A percentile compares a stretch with the other conserved stretches of the same genome.
Evolutionary conservation across 208 protist genomes (phyloP).

Genomic region (Tritrichomonas musculus): DNA sequence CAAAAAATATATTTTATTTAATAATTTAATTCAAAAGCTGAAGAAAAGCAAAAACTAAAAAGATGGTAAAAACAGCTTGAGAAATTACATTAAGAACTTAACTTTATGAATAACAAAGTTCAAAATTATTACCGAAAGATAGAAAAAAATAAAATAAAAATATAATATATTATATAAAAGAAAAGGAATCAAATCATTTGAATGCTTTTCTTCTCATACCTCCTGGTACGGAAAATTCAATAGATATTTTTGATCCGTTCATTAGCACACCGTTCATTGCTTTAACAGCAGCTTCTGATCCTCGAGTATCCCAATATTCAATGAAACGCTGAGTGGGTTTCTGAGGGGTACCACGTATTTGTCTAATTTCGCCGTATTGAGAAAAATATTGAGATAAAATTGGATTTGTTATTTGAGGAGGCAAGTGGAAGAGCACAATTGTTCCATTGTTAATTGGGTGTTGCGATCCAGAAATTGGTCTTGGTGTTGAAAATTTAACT

Average conservation of each 20-base stretch:
- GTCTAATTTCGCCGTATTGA: not conserved
- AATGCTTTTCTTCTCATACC: not conserved
- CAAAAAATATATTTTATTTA: too few species aligned
- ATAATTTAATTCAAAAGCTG: too few species aligned
- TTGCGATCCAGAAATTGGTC: not conserved
- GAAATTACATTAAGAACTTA: too few species aligned
- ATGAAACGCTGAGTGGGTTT: not conserved
- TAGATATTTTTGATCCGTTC: not conserved
- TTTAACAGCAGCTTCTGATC: not conserved
- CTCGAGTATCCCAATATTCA: not conserved
- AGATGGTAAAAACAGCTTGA: too few species aligned
- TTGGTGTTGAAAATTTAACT: not conserved
- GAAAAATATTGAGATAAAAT: not conserved
- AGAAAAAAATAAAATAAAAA: too few species aligned
- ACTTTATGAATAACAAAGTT: too few species aligned
- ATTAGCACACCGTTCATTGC: not conserved
- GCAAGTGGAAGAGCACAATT: not conserved
- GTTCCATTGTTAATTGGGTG: constrained; percentile 7
- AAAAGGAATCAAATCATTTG: too few species aligned
- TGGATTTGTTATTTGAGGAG: not conserved
- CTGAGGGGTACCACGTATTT: not conserved
- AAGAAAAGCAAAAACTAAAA: too few species aligned
- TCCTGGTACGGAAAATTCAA: constrained; percentile 2
- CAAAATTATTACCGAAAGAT: too few species aligned
- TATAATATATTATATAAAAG: too few species aligned